A percentile compares a stretch with the other conserved stretches of the same genome.
phyloP scores from a whole-genome alignment of 2,329 filamentous ascomycete species.

The Ramularia endophylla region DNA sequence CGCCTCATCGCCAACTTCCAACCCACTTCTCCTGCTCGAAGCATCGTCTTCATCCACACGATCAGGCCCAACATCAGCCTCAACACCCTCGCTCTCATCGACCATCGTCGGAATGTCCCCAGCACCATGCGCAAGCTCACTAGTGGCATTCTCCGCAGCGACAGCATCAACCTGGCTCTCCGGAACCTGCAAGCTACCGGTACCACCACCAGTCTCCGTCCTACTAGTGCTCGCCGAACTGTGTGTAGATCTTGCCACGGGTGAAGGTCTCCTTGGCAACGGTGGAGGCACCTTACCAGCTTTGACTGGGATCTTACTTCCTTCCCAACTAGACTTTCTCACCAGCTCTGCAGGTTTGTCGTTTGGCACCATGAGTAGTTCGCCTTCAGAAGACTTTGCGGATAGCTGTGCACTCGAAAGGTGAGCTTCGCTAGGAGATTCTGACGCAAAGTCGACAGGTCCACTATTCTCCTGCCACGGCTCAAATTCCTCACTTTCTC shows the following conservation, averaged over 20 bases:
- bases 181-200: conserved; percentile 7
- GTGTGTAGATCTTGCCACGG: too few relatives aligned
- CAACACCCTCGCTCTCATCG: conserved; percentile 4
- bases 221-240: neutral
- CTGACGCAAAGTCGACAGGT: neutral
- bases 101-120: conserved; percentile 3
- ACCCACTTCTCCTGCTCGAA: neutral
- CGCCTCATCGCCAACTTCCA: neutral
- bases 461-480: conserved; percentile 19
- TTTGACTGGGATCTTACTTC: neutral
- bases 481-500: conserved; percentile 18
- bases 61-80: conserved; percentile 1
- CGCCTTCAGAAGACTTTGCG: neutral
- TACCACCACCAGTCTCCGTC: neutral
- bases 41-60: neutral
- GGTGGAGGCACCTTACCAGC: neutral
- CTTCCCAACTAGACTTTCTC: neutral
- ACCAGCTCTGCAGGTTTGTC: conserved; percentile 7
- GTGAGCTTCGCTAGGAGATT: neutral
- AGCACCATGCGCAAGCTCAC: conserved; percentile 8
- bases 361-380: conserved; percentile 2
- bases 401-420: neutral
- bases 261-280: neutral
- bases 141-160: conserved; percentile 12
- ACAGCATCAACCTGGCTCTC: conserved; percentile 10